Base-by-base conservation (phyloP, 202 grass and related monocot genomes). In the Zizania palustris region DNA sequence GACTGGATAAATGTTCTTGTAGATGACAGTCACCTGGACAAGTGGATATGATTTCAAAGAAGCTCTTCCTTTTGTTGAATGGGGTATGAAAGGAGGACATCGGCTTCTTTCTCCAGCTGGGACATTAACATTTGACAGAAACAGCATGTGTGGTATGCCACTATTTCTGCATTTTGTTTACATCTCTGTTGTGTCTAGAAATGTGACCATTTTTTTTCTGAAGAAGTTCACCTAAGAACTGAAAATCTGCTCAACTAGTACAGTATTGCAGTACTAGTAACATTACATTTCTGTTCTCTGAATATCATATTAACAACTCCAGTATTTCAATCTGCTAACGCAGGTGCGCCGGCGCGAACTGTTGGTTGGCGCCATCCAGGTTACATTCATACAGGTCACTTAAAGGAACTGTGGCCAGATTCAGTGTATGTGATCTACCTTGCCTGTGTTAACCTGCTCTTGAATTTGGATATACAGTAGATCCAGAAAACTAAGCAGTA, bases 21-120 rank as follows among this genome's bases (percentile, higher is more conserved):
- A 97, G 90, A 97, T 93, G 93, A 88, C 90, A 39, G 84, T 97
- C 20, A 97, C 90, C 37, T 97, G 90, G 93, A 97, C 90, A 79
- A 97, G 90, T 44, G 93, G 93, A 45, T 97, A 97, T 20, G 54
- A 85, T 53, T 85, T 90, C 49, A 85, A 83, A 64, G 86, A 91
- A 86, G 90, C 93, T 22, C 63, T 89, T 71, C 88, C 90, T 78
- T 97, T 97, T 79, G 88, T 91, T 73, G 88, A 97, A 85, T 97
- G 93, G 93, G 88, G 93, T 39, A 68, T 35, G 63, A 63, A 89
- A 81, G 90, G 75, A 54, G 78, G 77, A 11, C 53, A 59, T 20
- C 77, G 63, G 42, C 50, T 67, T 38, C 93, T 85, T 73, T 85
- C 93, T 60, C 84, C 93, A 48, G 86, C 90, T 28, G 93, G 93